Percentiles rank a stretch among this genome's conserved stretches.
Evolutionary conservation across 176 grass and related monocot species (phyloP).

Genomic region (Poa annua): DNA sequence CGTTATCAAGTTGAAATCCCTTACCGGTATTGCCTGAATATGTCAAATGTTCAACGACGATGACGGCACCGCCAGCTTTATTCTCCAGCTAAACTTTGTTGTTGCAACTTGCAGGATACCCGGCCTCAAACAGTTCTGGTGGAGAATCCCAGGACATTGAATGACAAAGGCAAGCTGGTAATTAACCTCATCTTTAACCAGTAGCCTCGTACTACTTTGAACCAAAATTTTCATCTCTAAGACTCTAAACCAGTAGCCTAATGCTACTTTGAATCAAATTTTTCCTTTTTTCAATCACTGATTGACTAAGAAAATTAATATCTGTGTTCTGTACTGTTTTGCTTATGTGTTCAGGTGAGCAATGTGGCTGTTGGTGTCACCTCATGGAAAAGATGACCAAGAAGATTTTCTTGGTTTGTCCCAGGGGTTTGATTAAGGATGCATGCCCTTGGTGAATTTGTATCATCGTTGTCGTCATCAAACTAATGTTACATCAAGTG

Average conservation of each 20-base stretch:
- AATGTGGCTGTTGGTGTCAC: slow-evolving; percentile 58
- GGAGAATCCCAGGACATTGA: slow-evolving; percentile 66
- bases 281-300: background rate
- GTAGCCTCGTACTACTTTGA: background rate
- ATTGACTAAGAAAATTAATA: background rate
- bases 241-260: background rate
- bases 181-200: slow-evolving; percentile 18
- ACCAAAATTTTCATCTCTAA: slow-evolving; percentile 19
- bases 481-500: slow-evolving; percentile 52
- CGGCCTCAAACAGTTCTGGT: slow-evolving; percentile 60
- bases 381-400: slow-evolving; percentile 62
- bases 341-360: slow-evolving; percentile 44
- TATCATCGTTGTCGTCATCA: slow-evolving; percentile 21
- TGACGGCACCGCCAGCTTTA: background rate
- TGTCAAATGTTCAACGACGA: slow-evolving; percentile 40
- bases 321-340: slow-evolving; percentile 28
- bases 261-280: background rate
- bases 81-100: slow-evolving; percentile 40
- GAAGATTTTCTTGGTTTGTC: background rate
- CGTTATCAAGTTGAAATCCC: background rate
- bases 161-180: slow-evolving; percentile 63
- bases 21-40: slow-evolving; percentile 15
- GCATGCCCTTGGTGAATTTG: slow-evolving; percentile 40
- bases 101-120: slow-evolving; percentile 49
- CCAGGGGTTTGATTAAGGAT: slow-evolving; percentile 43